These are phyloP conservation scores for Naganishia sp. DNA, from an alignment of 1,284 basidiomycete species.

Conservation along the genomic window DNA sequence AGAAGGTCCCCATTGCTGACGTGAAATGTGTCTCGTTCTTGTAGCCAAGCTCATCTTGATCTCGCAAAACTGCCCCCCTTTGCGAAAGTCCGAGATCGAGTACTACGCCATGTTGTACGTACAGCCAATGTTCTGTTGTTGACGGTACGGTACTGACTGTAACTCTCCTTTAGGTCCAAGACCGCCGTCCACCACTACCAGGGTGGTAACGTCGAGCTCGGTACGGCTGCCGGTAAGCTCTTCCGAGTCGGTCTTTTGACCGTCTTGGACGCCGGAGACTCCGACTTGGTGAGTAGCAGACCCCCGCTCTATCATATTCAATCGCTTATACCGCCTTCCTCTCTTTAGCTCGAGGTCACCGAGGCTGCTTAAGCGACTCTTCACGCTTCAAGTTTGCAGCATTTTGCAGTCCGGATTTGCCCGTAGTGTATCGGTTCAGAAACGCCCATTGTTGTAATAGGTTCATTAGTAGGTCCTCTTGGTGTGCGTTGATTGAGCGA, in stretches of 20 bases:
- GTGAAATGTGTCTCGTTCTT: conserved; percentile 4
- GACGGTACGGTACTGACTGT: neutral
- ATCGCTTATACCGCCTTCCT: neutral
- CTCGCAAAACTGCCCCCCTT: conserved; percentile 97
- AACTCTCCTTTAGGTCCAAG: conserved; percentile 63
- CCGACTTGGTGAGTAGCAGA: conserved; percentile 68
- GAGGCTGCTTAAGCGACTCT: conserved; percentile 26
- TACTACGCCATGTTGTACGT: conserved; percentile 96
- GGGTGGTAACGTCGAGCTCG: conserved; percentile 95
- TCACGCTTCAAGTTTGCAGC: neutral
- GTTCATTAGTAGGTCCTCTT: neutral
- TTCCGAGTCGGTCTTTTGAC: conserved; percentile 99
- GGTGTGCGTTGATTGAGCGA: neutral
- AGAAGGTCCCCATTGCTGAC: conserved; percentile 34
- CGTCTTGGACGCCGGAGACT: conserved; percentile 94
- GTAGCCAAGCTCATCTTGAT: conserved; percentile 97
- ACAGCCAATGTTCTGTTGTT: neutral
- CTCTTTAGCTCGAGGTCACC: conserved; percentile 24
- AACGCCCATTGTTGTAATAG: conserved; percentile 19
- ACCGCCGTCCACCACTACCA: conserved; percentile 95
- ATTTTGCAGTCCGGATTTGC: neutral
- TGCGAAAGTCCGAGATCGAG: conserved; percentile 99
- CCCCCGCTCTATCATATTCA: neutral
- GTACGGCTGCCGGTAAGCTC: conserved; percentile 97
- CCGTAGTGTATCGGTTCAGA: neutral